Percentiles rank a stretch among this genome's conserved stretches.
Evolutionary conservation across 148 eudicot genomes (phyloP).

Genomic region (Polygonum aviculare): DNA sequence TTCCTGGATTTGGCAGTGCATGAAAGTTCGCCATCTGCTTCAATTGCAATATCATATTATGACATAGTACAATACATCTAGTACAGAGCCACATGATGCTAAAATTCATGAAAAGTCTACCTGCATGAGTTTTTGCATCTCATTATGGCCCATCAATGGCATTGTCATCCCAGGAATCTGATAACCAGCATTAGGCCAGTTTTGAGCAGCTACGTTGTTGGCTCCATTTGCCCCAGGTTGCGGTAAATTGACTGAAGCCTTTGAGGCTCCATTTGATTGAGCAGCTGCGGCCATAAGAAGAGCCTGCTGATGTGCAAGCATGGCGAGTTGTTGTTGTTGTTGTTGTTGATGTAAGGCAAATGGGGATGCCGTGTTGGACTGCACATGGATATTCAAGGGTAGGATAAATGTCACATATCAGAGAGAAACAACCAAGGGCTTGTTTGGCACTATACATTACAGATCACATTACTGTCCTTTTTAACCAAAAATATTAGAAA

Average conservation of each 20-base stretch:
- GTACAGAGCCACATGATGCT: background rate
- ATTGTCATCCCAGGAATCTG: slow-evolving; percentile 65
- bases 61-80: background rate
- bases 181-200: slow-evolving; percentile 70
- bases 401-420: background rate
- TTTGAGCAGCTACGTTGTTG: slow-evolving; percentile 42
- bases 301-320: slow-evolving; percentile 89
- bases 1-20: slow-evolving; percentile 41
- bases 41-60: slow-evolving; percentile 12
- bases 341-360: slow-evolving; percentile 8
- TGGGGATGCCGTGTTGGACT: background rate
- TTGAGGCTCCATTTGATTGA: slow-evolving; percentile 51
- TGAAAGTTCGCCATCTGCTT: slow-evolving; percentile 53
- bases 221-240: slow-evolving; percentile 47
- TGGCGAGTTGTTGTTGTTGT: slow-evolving; percentile 20
- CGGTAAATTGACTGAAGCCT: slow-evolving; percentile 36
- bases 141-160: slow-evolving; percentile 55
- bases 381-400: background rate
- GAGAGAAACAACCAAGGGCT: background rate
- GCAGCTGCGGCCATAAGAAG: slow-evolving; percentile 90
- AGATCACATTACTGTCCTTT: no score
- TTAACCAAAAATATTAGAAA: no score
- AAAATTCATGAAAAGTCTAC: slow-evolving; percentile 20
- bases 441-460: no score
- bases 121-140: slow-evolving; percentile 60